Evolutionary conservation across 2,329 filamentous ascomycete species (phyloP).

Genomic region (Aspergillus sp.): DNA sequence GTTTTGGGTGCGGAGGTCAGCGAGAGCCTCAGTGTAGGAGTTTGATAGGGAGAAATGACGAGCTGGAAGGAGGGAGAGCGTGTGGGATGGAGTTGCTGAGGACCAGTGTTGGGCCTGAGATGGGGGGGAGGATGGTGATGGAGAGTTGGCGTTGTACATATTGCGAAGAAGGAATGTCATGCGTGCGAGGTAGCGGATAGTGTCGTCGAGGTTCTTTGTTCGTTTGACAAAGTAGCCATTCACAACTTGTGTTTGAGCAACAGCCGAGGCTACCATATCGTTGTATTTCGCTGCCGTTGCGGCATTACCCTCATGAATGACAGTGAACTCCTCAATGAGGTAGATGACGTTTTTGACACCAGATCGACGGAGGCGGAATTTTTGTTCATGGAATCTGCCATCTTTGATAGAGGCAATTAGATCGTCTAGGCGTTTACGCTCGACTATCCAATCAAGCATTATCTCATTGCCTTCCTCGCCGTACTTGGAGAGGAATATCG

Average conservation of each 20-base stretch:
- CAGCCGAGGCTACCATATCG: slow-evolving; percentile 69
- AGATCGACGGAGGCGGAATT: slow-evolving; percentile 71
- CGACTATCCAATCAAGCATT: slow-evolving; percentile 76
- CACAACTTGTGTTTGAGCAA: slow-evolving; percentile 75
- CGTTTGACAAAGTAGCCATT: slow-evolving; percentile 77
- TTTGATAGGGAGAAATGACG: slow-evolving; percentile 55
- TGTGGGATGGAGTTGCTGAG: slow-evolving; percentile 10
- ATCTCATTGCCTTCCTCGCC: slow-evolving; percentile 64
- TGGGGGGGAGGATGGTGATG: neutral
- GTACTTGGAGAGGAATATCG: slow-evolving; percentile 54
- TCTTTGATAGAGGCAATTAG: slow-evolving; percentile 79
- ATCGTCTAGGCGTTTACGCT: slow-evolving; percentile 78
- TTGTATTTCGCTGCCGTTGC: slow-evolving; percentile 52
- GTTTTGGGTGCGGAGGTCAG: slow-evolving; percentile 57
- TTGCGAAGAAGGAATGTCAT: slow-evolving; percentile 69
- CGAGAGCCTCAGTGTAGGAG: slow-evolving; percentile 66
- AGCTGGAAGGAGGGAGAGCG: slow-evolving; percentile 66
- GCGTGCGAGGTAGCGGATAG: slow-evolving; percentile 70
- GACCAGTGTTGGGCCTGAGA: neutral
- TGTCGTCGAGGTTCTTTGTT: slow-evolving; percentile 74
- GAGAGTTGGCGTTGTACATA: slow-evolving; percentile 50
- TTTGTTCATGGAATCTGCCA: slow-evolving; percentile 79
- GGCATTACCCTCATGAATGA: slow-evolving; percentile 55
- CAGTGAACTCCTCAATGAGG: slow-evolving; percentile 70
- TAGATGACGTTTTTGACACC: slow-evolving; percentile 77